Evolutionary conservation across 2,329 filamentous ascomycete species (phyloP).

Genomic region (Huntiella omanensis): DNA sequence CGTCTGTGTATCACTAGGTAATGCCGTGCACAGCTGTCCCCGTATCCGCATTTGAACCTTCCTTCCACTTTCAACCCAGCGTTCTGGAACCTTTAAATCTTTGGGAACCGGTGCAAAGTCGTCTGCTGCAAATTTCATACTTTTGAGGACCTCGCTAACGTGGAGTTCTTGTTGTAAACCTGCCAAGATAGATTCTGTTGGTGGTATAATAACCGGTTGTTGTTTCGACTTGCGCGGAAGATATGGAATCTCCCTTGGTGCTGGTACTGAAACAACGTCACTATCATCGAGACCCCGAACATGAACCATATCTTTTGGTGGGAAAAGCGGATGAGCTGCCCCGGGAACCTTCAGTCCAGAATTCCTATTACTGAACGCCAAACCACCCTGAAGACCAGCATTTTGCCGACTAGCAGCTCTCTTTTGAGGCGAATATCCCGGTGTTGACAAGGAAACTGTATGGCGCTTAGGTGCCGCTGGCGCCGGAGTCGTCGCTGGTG

Average conservation of each 20-base stretch:
- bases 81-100: constrained; percentile 33
- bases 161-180: constrained; percentile 15
- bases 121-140: constrained; percentile 18
- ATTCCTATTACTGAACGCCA: constrained; percentile 26
- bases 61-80: constrained; percentile 38
- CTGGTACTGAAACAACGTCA: not conserved
- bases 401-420: constrained; percentile 13
- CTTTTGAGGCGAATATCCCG: constrained; percentile 29
- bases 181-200: constrained; percentile 25
- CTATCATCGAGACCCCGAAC: constrained; percentile 30
- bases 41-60: constrained; percentile 31
- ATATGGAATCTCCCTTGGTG: not conserved
- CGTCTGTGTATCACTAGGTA: not conserved
- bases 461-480: constrained; percentile 14
- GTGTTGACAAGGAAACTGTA: constrained; percentile 32
- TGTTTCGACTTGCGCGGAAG: constrained; percentile 29
- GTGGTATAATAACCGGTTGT: constrained; percentile 22
- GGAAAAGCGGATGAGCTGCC: constrained; percentile 51
- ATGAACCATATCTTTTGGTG: constrained; percentile 43
- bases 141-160: constrained; percentile 15
- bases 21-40: constrained; percentile 24
- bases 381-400: not conserved
- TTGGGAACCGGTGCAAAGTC: constrained; percentile 26
- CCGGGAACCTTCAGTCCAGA: constrained; percentile 42
- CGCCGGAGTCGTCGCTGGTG: not conserved